These are phyloP conservation scores for Tuctoria greenei DNA, from an alignment of 176 grass and related monocot species.

Conservation along the genomic window DNA sequence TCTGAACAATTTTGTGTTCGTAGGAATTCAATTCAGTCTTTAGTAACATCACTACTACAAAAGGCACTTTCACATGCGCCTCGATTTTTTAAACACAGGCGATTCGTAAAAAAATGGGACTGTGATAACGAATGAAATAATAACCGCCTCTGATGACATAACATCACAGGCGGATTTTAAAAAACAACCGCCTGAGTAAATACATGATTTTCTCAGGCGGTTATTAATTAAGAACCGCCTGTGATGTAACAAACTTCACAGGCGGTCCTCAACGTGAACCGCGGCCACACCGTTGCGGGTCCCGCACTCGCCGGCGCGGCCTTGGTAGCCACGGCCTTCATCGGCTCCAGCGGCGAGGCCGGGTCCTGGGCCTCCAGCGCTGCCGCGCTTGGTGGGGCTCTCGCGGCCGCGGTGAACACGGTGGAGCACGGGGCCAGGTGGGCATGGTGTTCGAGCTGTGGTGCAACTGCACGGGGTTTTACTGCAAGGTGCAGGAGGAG, in stretches of 20 bases:
- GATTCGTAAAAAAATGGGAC: too few species aligned
- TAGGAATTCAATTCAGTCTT: constrained; percentile 13
- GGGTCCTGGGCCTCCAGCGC: constrained; percentile 9
- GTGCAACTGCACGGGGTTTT: constrained; percentile 47
- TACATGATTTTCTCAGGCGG: too few species aligned
- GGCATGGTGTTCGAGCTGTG: constrained; percentile 71
- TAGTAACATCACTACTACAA: too few species aligned
- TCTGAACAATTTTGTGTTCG: background rate
- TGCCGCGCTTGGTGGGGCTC: constrained; percentile 7
- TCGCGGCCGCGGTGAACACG: constrained; percentile 51
- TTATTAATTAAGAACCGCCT: too few species aligned
- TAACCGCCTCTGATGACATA: too few species aligned
- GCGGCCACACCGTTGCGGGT: constrained; percentile 28
- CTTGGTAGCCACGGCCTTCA: constrained; percentile 29
- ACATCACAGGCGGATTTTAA: too few species aligned
- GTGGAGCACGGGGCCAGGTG: constrained; percentile 56
- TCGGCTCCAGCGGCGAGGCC: background rate
- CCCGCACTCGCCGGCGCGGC: constrained; percentile 33
- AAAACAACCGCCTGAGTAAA: too few species aligned
- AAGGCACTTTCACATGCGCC: too few species aligned
- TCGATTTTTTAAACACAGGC: too few species aligned
- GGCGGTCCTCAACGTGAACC: constrained; percentile 28
- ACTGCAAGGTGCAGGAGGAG: constrained; percentile 44
- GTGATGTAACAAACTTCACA: too few species aligned
- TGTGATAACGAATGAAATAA: too few species aligned